Percentiles rank a stretch among this genome's conserved stretches.
Evolutionary conservation across 2,329 filamentous ascomycete species (phyloP).

Genomic region (Neofusicoccum sp.): DNA sequence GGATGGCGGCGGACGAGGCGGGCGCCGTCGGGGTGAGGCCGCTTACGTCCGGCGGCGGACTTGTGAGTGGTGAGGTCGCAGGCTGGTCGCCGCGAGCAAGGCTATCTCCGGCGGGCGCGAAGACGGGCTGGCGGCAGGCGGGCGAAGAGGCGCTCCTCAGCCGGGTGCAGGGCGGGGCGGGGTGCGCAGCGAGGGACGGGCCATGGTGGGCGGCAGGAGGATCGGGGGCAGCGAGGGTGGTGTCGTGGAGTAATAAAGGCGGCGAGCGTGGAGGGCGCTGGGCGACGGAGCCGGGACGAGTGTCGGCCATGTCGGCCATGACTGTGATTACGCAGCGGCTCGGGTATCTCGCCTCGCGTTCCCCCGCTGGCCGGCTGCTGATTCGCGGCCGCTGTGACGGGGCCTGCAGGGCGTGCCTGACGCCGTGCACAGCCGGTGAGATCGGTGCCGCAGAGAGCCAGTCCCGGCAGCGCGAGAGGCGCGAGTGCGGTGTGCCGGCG

Average conservation of each 20-base stretch:
- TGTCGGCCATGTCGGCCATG: slow-evolving; percentile 3
- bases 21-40: slow-evolving; percentile 8
- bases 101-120: slow-evolving; percentile 17
- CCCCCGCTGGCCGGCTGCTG: neutral
- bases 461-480: neutral
- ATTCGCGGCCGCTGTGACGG: slow-evolving; percentile 2
- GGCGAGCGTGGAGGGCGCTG: neutral
- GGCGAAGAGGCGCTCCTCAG: slow-evolving; percentile 15
- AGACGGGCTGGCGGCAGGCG: neutral
- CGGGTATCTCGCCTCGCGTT: neutral
- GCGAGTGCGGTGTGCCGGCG: neutral
- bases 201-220: neutral
- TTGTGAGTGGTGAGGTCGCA: slow-evolving; percentile 17
- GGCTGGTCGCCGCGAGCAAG: slow-evolving; percentile 2
- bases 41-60: slow-evolving; percentile 15
- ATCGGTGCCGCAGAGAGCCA: slow-evolving; percentile 1
- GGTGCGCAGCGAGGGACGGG: neutral
- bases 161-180: neutral
- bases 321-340: slow-evolving; percentile 11
- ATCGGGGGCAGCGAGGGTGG: neutral
- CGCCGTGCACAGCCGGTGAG: slow-evolving; percentile 10
- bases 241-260: slow-evolving; percentile 7
- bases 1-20: neutral
- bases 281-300: slow-evolving; percentile 8
- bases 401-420: slow-evolving; percentile 4